Evolutionary conservation across 2,329 filamentous ascomycete species (phyloP).

Genomic region (Sporothrix brasiliensis): DNA sequence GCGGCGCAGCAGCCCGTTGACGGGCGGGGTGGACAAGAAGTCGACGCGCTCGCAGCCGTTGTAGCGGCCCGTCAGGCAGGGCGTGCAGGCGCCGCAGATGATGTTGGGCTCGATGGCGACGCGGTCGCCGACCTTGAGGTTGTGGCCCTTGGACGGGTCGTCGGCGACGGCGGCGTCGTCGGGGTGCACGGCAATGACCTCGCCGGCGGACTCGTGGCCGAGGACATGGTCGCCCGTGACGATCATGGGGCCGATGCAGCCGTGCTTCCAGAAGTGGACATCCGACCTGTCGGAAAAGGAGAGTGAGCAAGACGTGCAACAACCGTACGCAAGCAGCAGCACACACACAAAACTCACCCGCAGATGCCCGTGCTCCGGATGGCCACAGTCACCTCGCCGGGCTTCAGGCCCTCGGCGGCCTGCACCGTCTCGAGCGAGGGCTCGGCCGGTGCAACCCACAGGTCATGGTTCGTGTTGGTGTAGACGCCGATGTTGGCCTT

Average conservation of each 20-base stretch:
- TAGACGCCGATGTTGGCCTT: slow-evolving; percentile 95
- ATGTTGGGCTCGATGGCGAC: slow-evolving; percentile 94
- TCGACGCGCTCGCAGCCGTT: slow-evolving; percentile 86
- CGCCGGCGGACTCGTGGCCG: slow-evolving; percentile 89
- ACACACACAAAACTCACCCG: slow-evolving; percentile 59
- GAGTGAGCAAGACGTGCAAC: too few relatives aligned
- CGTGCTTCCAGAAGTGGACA: slow-evolving; percentile 96
- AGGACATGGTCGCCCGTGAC: slow-evolving; percentile 87
- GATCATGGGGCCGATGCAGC: slow-evolving; percentile 95
- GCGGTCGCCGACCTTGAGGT: slow-evolving; percentile 80
- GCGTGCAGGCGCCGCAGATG: slow-evolving; percentile 87
- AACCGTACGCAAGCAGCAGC: too few relatives aligned
- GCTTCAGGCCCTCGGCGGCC: slow-evolving; percentile 66
- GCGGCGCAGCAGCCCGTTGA: slow-evolving; percentile 81
- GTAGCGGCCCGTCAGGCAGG: slow-evolving; percentile 88
- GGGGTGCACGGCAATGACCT: slow-evolving; percentile 75
- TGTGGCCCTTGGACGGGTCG: slow-evolving; percentile 62
- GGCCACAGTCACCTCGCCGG: slow-evolving; percentile 83
- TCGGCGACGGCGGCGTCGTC: slow-evolving; percentile 42
- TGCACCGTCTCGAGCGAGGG: slow-evolving; percentile 76
- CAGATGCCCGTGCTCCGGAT: slow-evolving; percentile 96
- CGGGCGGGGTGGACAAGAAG: slow-evolving; percentile 89
- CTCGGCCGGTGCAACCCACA: slow-evolving; percentile 81
- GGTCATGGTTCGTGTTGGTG: slow-evolving; percentile 88
- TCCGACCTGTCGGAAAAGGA: slow-evolving; percentile 66